phyloP scores from a whole-genome alignment of 2,329 filamentous ascomycete genomes.

The Emydomyces testavorans region DNA sequence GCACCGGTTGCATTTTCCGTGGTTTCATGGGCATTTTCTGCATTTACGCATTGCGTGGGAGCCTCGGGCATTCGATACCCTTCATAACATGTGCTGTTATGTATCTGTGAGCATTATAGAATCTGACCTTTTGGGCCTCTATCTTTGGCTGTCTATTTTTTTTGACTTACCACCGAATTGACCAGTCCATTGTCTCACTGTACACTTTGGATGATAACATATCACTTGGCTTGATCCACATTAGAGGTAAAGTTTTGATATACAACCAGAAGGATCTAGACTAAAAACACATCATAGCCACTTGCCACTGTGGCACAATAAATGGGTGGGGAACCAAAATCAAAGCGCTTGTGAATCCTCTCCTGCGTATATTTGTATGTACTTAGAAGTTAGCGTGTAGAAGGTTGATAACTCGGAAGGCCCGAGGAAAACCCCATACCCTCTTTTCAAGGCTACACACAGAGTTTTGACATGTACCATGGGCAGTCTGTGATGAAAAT shows the following conservation, averaged over 20 bases:
- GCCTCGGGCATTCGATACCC: conserved; percentile 3
- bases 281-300: not conserved
- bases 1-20: not conserved
- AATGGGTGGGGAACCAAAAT: not conserved
- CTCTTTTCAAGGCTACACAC: no score
- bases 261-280: not conserved
- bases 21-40: not conserved
- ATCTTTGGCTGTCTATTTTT: conserved; percentile 5
- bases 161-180: no score
- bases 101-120: conserved; percentile 1
- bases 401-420: not conserved
- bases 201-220: not conserved
- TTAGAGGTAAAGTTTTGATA: not conserved
- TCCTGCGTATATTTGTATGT: no score
- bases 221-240: not conserved
- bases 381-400: not conserved
- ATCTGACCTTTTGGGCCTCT: not conserved
- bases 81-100: not conserved
- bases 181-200: not conserved
- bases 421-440: not conserved
- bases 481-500: not conserved
- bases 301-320: conserved; percentile 7
- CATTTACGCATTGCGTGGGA: not conserved
- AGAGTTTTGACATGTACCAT: no score
- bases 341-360: no score